phyloP scores from a whole-genome alignment of 768 basidiomycete species.

The Kwoniella dendrophila region DNA sequence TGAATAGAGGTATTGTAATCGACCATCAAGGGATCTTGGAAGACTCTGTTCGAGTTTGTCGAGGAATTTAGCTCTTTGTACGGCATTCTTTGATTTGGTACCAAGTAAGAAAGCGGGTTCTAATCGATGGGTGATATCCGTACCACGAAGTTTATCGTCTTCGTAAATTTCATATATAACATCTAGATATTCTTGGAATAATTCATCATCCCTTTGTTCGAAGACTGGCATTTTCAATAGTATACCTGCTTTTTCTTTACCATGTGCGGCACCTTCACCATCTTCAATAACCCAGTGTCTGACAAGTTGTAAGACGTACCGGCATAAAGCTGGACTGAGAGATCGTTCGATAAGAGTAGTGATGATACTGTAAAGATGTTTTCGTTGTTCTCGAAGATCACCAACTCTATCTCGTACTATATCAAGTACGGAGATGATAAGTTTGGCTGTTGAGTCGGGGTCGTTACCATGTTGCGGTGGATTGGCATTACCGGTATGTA shows the following conservation, averaged over 20 bases:
- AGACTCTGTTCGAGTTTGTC: slow-evolving; percentile 87
- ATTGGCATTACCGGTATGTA: slow-evolving; percentile 69
- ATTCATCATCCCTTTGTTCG: slow-evolving; percentile 69
- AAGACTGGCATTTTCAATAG: slow-evolving; percentile 84
- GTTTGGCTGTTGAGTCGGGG: slow-evolving; percentile 63
- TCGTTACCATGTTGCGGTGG: slow-evolving; percentile 52
- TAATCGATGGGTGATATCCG: slow-evolving; percentile 87
- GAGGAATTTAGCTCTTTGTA: slow-evolving; percentile 79
- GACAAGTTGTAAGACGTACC: slow-evolving; percentile 80
- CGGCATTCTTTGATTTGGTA: slow-evolving; percentile 77
- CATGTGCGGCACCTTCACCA: slow-evolving; percentile 53
- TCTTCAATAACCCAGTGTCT: slow-evolving; percentile 91
- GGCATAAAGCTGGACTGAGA: slow-evolving; percentile 73
- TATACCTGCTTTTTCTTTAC: slow-evolving; percentile 87
- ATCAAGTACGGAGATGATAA: slow-evolving; percentile 71
- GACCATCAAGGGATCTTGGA: slow-evolving; percentile 75
- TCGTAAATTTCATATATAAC: slow-evolving; percentile 94
- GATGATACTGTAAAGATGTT: slow-evolving; percentile 74
- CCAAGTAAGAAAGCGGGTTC: slow-evolving; percentile 93
- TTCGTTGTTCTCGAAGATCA: slow-evolving; percentile 81
- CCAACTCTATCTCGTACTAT: slow-evolving; percentile 80
- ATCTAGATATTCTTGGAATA: slow-evolving; percentile 81
- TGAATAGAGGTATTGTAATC: slow-evolving; percentile 84
- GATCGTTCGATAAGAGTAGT: slow-evolving; percentile 86
- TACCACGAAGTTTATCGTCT: slow-evolving; percentile 78